A percentile compares a stretch with the other conserved stretches of the same genome.
These are phyloP conservation scores for Tylopilus sp. DNA, from an alignment of 768 basidiomycete genomes.

Conservation along the genomic window DNA sequence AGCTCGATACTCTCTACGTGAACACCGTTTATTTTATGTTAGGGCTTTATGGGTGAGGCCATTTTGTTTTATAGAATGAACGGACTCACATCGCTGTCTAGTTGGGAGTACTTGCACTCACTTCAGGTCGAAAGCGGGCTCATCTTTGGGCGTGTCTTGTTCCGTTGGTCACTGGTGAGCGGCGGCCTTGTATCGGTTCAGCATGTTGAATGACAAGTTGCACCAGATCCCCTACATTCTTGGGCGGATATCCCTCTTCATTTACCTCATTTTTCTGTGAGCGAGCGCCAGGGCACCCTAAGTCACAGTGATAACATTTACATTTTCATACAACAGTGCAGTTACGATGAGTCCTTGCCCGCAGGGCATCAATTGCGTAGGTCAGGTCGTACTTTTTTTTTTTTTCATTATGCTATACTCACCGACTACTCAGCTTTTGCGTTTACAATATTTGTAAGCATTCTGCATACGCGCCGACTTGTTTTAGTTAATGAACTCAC, in stretches of 20 bases:
- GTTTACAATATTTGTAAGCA: constrained; percentile 7
- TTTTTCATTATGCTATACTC: not conserved
- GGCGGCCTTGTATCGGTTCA: not conserved
- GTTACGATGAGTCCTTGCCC: not conserved
- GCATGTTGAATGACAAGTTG: not conserved
- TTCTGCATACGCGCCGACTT: too few relatives aligned
- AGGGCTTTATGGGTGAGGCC: constrained; percentile 21
- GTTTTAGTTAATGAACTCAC: not conserved
- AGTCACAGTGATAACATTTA: not conserved
- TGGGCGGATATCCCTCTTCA: constrained; percentile 12
- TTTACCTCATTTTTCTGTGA: constrained; percentile 14
- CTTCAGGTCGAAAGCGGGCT: constrained; percentile 14
- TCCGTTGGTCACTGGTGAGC: constrained; percentile 21
- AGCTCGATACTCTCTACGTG: not conserved
- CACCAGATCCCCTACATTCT: constrained; percentile 21
- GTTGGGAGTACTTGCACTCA: constrained; percentile 23
- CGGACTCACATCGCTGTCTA: not conserved
- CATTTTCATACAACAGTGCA: constrained; percentile 3
- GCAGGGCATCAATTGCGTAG: not conserved
- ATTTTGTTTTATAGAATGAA: not conserved
- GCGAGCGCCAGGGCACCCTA: not conserved
- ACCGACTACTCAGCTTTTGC: constrained; percentile 5
- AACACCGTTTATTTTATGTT: constrained; percentile 9
- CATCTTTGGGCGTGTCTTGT: constrained; percentile 9
- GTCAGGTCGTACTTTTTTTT: constrained; percentile 13